These are phyloP conservation scores for Hamiltosporidium tvaerminnensis DNA, from an alignment of 371 early-diverging fungal genomes.

Conservation along the genomic window DNA sequence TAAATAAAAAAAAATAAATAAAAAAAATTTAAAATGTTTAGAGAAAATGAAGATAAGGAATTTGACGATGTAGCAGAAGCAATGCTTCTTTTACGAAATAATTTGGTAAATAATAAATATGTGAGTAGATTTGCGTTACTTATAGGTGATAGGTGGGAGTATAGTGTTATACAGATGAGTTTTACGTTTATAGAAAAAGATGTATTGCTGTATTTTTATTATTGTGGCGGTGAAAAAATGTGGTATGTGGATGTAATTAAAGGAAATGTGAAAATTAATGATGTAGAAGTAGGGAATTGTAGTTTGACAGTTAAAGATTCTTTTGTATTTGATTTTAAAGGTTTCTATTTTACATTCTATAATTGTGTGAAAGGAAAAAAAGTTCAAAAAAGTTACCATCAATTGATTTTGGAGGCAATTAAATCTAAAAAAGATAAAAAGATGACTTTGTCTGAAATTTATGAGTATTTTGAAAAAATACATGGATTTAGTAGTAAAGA, in stretches of 20 bases:
- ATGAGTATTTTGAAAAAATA: neutral
- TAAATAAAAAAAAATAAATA: no score
- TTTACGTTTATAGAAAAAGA: neutral
- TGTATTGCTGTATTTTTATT: neutral
- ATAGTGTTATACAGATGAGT: neutral
- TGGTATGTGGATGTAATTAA: neutral
- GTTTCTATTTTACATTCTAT: neutral
- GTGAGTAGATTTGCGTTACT: neutral
- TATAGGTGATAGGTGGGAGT: neutral
- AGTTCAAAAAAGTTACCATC: neutral
- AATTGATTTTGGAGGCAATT: slow-evolving; percentile 1
- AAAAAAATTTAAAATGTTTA: no score
- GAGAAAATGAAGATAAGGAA: neutral
- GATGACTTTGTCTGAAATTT: neutral
- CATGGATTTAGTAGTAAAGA: neutral
- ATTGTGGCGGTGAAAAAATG: neutral
- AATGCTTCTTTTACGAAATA: neutral
- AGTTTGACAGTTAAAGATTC: neutral
- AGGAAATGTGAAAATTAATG: neutral
- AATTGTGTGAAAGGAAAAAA: neutral
- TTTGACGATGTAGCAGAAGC: neutral
- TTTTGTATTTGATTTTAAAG: neutral
- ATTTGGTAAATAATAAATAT: neutral
- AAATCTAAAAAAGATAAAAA: neutral
- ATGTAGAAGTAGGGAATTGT: neutral